Percentiles rank a stretch among this genome's conserved stretches.
These are phyloP conservation scores for Vaccinium corymbosum DNA, from an alignment of 148 eudicot species.

Conservation along the genomic window DNA sequence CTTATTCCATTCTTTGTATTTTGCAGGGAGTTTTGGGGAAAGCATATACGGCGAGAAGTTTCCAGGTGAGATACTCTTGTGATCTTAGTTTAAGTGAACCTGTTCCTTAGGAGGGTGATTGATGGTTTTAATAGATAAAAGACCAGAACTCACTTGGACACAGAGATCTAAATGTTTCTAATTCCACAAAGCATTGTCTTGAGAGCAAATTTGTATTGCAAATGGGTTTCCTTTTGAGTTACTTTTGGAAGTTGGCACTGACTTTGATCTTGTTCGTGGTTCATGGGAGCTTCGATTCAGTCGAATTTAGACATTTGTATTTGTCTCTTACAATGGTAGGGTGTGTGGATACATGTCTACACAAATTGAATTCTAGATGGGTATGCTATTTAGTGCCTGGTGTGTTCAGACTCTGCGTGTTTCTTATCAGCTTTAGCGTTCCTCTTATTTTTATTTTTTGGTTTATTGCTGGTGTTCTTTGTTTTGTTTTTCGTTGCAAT, in stretches of 20 bases:
- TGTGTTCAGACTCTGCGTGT: background rate
- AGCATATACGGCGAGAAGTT: constrained; percentile 85
- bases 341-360: constrained; percentile 24
- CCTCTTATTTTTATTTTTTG: background rate
- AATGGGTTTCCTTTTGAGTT: constrained; percentile 36
- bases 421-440: background rate
- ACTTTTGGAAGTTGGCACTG: constrained; percentile 48
- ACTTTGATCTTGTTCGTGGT: constrained; percentile 44
- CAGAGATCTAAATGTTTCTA: constrained; percentile 17
- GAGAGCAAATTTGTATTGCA: constrained; percentile 25
- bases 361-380: constrained; percentile 1
- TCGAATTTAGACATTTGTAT: constrained; percentile 36
- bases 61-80: constrained; percentile 57
- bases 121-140: background rate
- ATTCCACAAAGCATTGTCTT: constrained; percentile 23
- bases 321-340: constrained; percentile 45
- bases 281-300: constrained; percentile 43
- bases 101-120: background rate
- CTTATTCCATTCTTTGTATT: background rate
- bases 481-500: background rate
- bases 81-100: background rate
- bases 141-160: background rate
- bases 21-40: constrained; percentile 86
- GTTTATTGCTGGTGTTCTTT: background rate
- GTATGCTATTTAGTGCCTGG: background rate